These are phyloP conservation scores for Leucogyrophana mollusca DNA, from an alignment of 768 basidiomycete species.

Conservation along the genomic window DNA sequence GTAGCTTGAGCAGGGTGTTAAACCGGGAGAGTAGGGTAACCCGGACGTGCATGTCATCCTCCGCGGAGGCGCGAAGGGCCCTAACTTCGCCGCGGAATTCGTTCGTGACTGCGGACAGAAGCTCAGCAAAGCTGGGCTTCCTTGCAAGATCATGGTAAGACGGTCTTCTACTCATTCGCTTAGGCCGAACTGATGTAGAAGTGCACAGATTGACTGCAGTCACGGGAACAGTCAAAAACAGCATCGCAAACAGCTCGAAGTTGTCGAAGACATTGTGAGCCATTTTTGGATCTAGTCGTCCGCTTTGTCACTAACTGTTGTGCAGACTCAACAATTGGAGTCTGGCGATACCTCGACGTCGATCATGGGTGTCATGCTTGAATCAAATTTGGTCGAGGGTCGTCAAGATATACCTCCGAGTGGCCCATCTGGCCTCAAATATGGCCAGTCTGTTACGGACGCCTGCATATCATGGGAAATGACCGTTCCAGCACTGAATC, in stretches of 20 bases:
- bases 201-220: conserved; percentile 84
- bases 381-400: conserved; percentile 87
- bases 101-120: conserved; percentile 76
- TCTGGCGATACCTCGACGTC: conserved; percentile 63
- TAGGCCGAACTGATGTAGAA: not conserved
- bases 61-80: conserved; percentile 85
- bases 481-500: conserved; percentile 78
- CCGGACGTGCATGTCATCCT: conserved; percentile 93
- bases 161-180: not conserved
- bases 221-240: conserved; percentile 96
- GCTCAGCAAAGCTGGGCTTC: conserved; percentile 74
- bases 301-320: conserved; percentile 12
- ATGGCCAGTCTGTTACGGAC: conserved; percentile 87
- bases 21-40: conserved; percentile 59
- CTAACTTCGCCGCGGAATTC: conserved; percentile 82
- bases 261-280: conserved; percentile 86
- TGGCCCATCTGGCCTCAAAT: conserved; percentile 71
- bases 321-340: conserved; percentile 70
- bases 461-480: conserved; percentile 90
- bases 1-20: not conserved
- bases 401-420: conserved; percentile 78
- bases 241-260: conserved; percentile 82
- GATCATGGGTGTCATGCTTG: conserved; percentile 95
- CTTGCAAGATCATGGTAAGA: conserved; percentile 83
- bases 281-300: not conserved